Evolutionary conservation across 345 rosid genomes (phyloP), one percentile per base, ranked within the genome.

Genomic region (Linum trigynum): DNA sequence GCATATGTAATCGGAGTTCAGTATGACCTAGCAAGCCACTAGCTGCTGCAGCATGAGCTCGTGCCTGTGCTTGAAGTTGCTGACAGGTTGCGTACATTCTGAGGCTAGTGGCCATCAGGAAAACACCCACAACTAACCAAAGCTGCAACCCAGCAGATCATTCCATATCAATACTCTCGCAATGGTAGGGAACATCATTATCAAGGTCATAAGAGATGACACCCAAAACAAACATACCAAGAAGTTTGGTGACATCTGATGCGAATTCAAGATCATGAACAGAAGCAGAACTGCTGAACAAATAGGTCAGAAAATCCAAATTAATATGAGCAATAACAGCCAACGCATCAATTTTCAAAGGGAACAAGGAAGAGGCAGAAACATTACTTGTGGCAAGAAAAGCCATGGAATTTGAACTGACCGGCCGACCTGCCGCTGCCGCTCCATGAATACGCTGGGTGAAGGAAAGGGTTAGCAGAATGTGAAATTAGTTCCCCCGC

Each of bases 61-160:
- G 89, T 36, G 97, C 97, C 76, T 94, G 99, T 72, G 92, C 97
- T 74, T 88, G 99, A 66, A 94, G 90, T 67, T 88, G 92, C 64
- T 94, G 97, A 72, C 97, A 94, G 71, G 96, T 88, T 4, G 97
- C 96, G 69, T 87, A 90, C 97, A 94, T 94, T 79, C 32, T 23
- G 32, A 23, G 32, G 32, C 32, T 23, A 23, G 32, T 23, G 32
- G 32, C 32, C 32, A 23, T 23, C 32, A 23, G 32, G 32, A 23
- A 23, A 23, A 23, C 32, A 23, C 32, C 32, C 32, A 23, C 32
- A 23, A 23, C 32, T 23, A 23, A 23, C 32, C 32, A 23, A 23
- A 23, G 32, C 32, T 23, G 32, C 32, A 23, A 23, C 32, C 32
- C 32, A 23, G 32, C 32, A 23, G 32, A 23, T 23, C 32, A 23